Conservation (phyloP, 179 eudicot species). For the Silene coronaria region DNA sequence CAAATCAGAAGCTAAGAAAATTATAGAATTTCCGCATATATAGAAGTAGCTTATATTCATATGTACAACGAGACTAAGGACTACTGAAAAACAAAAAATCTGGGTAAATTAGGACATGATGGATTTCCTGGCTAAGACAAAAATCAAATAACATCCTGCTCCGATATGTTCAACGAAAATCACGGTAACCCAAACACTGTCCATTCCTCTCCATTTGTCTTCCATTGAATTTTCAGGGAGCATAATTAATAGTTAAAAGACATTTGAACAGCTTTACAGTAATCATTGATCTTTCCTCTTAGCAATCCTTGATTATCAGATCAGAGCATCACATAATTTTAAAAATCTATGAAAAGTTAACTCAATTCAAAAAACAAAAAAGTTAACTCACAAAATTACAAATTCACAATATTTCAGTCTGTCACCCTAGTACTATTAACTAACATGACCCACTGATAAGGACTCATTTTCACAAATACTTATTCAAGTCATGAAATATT, state of each 20-base stretch:
- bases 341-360: neutral
- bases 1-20: slow-evolving; percentile 23
- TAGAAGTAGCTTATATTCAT: neutral
- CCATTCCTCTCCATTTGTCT: neutral
- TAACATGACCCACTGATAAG: neutral
- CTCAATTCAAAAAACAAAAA: neutral
- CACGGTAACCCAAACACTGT: neutral
- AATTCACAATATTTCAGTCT: neutral
- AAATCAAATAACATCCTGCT: too few relatives aligned
- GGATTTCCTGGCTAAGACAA: too few relatives aligned
- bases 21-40: neutral
- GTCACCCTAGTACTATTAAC: neutral
- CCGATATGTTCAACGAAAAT: too few relatives aligned
- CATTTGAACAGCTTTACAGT: neutral
- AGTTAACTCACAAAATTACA: neutral
- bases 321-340: neutral
- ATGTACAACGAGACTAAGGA: neutral
- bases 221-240: neutral
- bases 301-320: neutral
- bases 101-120: too few relatives aligned
- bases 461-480: neutral
- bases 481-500: neutral
- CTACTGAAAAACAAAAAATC: neutral
- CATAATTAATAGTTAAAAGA: neutral
- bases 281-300: neutral